Evolutionary conservation across 768 basidiomycete species (phyloP).

Genomic region (Suillus subalutaceus): DNA sequence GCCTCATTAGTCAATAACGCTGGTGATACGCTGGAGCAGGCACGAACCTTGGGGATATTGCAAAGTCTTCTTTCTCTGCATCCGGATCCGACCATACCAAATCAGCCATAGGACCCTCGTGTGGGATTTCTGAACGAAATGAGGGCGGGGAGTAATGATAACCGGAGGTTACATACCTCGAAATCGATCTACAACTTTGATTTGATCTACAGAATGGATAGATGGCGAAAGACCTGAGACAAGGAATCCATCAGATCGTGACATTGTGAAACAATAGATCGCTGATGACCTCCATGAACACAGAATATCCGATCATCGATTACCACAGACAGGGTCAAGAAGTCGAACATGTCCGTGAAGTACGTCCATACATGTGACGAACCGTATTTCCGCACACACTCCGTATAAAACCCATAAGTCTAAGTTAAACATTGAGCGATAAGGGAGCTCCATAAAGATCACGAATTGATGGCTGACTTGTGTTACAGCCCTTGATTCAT

Average conservation of each 20-base stretch:
- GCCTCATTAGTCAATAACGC: conserved; percentile 13
- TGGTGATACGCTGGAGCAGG: conserved; percentile 16
- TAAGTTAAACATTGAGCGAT: conserved; percentile 38
- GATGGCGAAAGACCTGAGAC: conserved; percentile 88
- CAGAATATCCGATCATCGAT: conserved; percentile 99
- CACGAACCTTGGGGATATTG: conserved; percentile 92
- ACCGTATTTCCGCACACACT: conserved; percentile 97
- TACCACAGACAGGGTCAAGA: conserved; percentile 94
- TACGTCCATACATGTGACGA: conserved; percentile 97
- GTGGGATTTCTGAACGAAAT: conserved; percentile 82
- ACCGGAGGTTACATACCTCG: conserved; percentile 59
- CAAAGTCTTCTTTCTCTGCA: conserved; percentile 98
- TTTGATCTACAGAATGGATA: conserved; percentile 99
- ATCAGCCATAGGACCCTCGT: conserved; percentile 99
- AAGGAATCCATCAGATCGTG: conserved; percentile 16
- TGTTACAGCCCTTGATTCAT: conserved; percentile 96
- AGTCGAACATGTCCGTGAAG: conserved; percentile 99
- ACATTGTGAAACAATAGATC: background rate
- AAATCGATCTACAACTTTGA: conserved; percentile 98
- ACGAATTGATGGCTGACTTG: conserved; percentile 63
- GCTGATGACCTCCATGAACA: conserved; percentile 84
- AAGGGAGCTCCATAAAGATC: conserved; percentile 6
- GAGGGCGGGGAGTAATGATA: conserved; percentile 24
- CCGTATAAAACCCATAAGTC: conserved; percentile 99
- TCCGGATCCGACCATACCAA: conserved; percentile 99